These are phyloP conservation scores for Deuterostichococcus epilithicus DNA, from an alignment of 139 green algal species.

Conservation along the genomic window DNA sequence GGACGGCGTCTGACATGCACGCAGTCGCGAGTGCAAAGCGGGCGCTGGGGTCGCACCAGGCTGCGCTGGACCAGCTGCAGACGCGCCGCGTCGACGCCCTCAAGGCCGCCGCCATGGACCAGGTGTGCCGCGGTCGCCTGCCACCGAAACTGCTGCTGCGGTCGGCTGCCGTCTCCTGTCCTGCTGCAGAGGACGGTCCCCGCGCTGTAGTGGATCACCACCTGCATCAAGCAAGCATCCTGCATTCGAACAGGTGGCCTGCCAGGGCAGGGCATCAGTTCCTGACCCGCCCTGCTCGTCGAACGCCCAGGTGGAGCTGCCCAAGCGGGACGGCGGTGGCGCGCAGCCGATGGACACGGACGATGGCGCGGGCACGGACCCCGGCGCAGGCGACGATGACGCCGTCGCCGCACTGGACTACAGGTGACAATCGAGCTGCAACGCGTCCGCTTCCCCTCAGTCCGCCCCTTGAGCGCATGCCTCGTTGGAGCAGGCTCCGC, in stretches of 20 bases:
- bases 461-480: too few relatives aligned
- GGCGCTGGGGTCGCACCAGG: constrained; percentile 7
- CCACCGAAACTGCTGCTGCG: not conserved
- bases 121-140: constrained; percentile 9
- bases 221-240: too few relatives aligned
- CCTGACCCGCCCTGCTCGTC: not conserved
- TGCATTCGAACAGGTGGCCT: too few relatives aligned
- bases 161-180: too few relatives aligned
- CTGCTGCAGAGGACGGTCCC: too few relatives aligned
- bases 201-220: too few relatives aligned
- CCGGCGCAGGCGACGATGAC: not conserved
- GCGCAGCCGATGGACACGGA: constrained; percentile 17
- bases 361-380: constrained; percentile 9
- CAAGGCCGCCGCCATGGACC: constrained; percentile 41
- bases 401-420: not conserved
- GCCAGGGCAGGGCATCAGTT: not conserved
- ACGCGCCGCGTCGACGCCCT: constrained; percentile 22
- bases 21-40: constrained; percentile 2
- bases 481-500: too few relatives aligned
- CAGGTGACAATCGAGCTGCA: not conserved
- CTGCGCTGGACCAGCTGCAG: constrained; percentile 29
- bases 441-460: not conserved
- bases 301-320: constrained; percentile 12
- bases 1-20: too few relatives aligned
- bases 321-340: not conserved